Evolutionary conservation across 2,329 filamentous ascomycete genomes (phyloP).

Genomic region (Claviceps citrina): DNA sequence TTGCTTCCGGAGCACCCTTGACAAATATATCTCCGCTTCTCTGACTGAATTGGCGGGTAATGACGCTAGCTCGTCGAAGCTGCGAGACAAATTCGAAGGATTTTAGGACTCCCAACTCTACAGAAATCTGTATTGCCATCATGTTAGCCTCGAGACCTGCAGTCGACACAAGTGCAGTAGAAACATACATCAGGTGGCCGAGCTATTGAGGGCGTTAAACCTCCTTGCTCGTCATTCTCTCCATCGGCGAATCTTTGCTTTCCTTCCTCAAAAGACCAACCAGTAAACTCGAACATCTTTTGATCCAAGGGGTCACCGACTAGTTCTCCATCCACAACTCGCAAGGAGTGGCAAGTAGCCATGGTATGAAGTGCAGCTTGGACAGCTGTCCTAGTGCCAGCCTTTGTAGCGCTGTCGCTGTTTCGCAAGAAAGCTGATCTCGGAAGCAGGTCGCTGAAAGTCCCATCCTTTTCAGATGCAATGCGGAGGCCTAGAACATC

Average conservation of each 20-base stretch:
- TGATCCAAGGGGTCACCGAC: constrained; percentile 88
- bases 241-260: constrained; percentile 48
- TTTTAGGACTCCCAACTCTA: constrained; percentile 82
- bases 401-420: not conserved
- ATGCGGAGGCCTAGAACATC: constrained; percentile 83
- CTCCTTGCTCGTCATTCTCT: constrained; percentile 59
- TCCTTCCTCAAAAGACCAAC: constrained; percentile 84
- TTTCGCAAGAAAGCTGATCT: constrained; percentile 21
- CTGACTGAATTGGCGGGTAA: constrained; percentile 77
- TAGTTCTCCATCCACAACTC: constrained; percentile 73
- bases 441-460: constrained; percentile 63
- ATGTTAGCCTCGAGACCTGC: constrained; percentile 10
- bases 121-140: constrained; percentile 26
- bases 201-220: constrained; percentile 76
- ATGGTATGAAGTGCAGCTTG: constrained; percentile 73
- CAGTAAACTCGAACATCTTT: constrained; percentile 97
- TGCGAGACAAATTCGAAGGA: constrained; percentile 93
- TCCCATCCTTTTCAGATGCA: constrained; percentile 43
- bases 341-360: constrained; percentile 90
- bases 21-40: constrained; percentile 79
- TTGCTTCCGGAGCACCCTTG: constrained; percentile 91
- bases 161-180: not conserved
- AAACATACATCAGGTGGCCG: constrained; percentile 48
- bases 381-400: constrained; percentile 6
- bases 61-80: constrained; percentile 77